Percentiles rank a stretch among this genome's conserved stretches.
Evolutionary conservation across 1,284 basidiomycete species (phyloP).

Genomic region (Xerocomus amazonicus): DNA sequence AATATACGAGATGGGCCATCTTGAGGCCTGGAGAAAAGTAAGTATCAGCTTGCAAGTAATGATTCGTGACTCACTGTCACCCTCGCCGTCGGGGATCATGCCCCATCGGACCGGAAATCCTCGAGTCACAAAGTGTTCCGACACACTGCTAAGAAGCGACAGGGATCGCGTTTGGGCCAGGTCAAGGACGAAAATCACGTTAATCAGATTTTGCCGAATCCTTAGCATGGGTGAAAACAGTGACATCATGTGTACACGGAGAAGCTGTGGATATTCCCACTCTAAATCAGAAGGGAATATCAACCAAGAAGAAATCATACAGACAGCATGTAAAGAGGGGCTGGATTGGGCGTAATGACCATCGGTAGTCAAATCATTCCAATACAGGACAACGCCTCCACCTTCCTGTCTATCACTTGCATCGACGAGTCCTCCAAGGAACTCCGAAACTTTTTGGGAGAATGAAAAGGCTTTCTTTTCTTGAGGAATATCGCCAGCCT

Average conservation of each 20-base stretch:
- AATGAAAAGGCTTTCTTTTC: slow-evolving; percentile 19
- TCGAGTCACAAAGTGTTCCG: slow-evolving; percentile 68
- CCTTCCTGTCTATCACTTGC: slow-evolving; percentile 84
- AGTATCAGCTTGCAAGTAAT: slow-evolving; percentile 1
- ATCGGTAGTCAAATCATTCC: slow-evolving; percentile 90
- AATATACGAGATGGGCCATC: slow-evolving; percentile 73
- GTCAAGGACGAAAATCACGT: slow-evolving; percentile 77
- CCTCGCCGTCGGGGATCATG: slow-evolving; percentile 69
- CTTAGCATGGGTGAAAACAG: slow-evolving; percentile 72
- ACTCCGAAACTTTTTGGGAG: slow-evolving; percentile 36
- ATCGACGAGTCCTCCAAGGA: slow-evolving; percentile 78
- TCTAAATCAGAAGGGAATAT: slow-evolving; percentile 1
- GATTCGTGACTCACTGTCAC: slow-evolving; percentile 44
- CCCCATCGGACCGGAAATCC: slow-evolving; percentile 80
- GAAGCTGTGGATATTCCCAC: slow-evolving; percentile 44
- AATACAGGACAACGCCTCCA: slow-evolving; percentile 74
- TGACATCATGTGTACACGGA: slow-evolving; percentile 73
- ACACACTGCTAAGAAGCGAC: slow-evolving; percentile 58
- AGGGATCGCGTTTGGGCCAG: slow-evolving; percentile 61
- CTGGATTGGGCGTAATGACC: slow-evolving; percentile 57
- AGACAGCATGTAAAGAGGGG: slow-evolving; percentile 22
- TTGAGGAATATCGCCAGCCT: slow-evolving; percentile 24
- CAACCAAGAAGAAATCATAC: not conserved
- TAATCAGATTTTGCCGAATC: slow-evolving; percentile 69
- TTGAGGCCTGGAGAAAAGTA: slow-evolving; percentile 45